Evolutionary conservation across 2,329 filamentous ascomycete genomes (phyloP), one percentile per base, ranked within the genome.

Genomic region (Phyllachora maydis): DNA sequence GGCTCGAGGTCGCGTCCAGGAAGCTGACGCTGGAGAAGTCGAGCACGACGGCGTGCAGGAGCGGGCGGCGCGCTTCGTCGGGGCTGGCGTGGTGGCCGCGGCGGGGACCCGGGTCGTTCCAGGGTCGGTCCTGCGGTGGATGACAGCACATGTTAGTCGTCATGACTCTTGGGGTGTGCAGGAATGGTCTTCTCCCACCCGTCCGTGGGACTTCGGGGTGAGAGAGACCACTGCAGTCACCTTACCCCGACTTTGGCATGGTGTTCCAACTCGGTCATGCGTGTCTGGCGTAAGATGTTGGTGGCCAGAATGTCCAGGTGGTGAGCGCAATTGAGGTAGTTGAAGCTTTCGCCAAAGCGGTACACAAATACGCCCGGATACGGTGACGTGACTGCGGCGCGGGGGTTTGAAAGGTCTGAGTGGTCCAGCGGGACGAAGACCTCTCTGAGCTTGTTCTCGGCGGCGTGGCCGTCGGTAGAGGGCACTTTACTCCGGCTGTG

Each of bases 31-130:
- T 50, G 0, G 57, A 56, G 35, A 62, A 65, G 41, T 70, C 65
- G 3, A 69, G 46, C 7, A 70, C 49, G 6, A 71, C 32, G 4
- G 65, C 62, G 4, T 52, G 52, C 10, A 68, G 46, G 8, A 50
- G 40, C 0, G 63, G 62, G 1, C 54, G 43, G 8, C 30, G 27
- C 19, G 39, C 36, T 11, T 31, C 29, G 18, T 36, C 35, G 24
- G 50, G 45, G n/a, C 38, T 38, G 23, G 40, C 31, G 11, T 38
- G 37, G 18, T 35, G 55, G 30, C 43, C 51, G n/a, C n/a, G n/a
- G n/a, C n/a, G n/a, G n/a, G n/a, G n/a, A n/a, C n/a, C n/a, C 6
- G 53, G 46, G 29, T 66, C 58, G 32, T 63, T 65, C 64, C 63
- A 68, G 0, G 61, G 54, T 1, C 60, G 52, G 30, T 67, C 45